These are phyloP conservation scores for Mortierella sp. DNA, from an alignment of 371 early-diverging fungal genomes.

Conservation along the genomic window DNA sequence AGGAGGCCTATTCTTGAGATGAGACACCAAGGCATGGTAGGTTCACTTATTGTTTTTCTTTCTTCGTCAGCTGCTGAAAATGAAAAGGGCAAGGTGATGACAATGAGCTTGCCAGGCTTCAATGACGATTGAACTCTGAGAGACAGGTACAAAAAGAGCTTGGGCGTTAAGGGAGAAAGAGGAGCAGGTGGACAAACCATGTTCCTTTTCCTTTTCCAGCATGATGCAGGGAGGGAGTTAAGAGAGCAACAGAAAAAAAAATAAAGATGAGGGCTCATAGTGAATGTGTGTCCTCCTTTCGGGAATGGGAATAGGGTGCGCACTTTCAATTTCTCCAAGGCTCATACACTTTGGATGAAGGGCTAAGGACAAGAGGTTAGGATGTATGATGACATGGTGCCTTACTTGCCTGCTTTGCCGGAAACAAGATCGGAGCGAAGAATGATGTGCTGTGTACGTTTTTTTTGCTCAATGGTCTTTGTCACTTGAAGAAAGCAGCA, in stretches of 20 bases:
- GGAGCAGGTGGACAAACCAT: conserved; percentile 56
- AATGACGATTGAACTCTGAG: neutral
- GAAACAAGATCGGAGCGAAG: conserved; percentile 10
- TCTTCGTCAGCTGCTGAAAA: neutral
- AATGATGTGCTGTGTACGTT: neutral
- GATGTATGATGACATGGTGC: neutral
- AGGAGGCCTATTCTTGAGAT: neutral
- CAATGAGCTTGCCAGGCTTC: neutral
- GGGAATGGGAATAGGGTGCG: neutral
- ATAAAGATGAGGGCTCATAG: neutral
- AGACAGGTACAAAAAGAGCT: neutral
- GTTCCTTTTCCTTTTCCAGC: conserved; percentile 30
- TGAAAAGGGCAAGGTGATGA: neutral
- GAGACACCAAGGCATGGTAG: conserved; percentile 1
- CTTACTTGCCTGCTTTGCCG: neutral
- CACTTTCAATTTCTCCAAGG: neutral
- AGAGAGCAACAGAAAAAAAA: neutral
- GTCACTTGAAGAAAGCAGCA: neutral
- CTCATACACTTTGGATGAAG: neutral
- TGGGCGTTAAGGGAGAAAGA: neutral
- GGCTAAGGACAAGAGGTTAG: neutral
- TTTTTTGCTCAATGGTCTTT: neutral
- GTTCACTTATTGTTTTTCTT: neutral
- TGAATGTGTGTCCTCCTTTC: neutral
- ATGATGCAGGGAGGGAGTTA: neutral